Conservation (phyloP, 768 basidiomycete species). For the Rhodotorula graminis region DNA sequence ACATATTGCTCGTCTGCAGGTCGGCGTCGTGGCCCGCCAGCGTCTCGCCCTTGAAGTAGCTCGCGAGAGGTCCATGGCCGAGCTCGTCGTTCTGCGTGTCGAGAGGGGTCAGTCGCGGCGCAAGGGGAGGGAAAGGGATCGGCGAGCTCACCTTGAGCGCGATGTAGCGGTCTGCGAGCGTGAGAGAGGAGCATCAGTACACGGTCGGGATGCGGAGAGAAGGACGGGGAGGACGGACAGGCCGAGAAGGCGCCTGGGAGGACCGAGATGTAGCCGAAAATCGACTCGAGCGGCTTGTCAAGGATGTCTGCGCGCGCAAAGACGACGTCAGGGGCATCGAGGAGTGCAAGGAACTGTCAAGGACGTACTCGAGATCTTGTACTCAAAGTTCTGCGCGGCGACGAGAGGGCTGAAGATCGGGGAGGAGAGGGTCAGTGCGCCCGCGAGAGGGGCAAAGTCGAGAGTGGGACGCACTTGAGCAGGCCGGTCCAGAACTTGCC, state of each 20-base stretch:
- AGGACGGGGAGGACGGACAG: slow-evolving; percentile 58
- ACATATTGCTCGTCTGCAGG: slow-evolving; percentile 48
- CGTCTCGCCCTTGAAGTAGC: slow-evolving; percentile 87
- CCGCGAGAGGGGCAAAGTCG: background rate
- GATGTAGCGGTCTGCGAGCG: slow-evolving; percentile 57
- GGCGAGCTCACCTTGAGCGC: slow-evolving; percentile 54
- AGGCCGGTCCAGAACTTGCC: slow-evolving; percentile 72
- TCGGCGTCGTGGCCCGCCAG: slow-evolving; percentile 54
- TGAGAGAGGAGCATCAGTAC: background rate
- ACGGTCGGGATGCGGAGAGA: too few relatives aligned
- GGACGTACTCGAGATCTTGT: slow-evolving; percentile 64
- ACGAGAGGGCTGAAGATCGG: background rate
- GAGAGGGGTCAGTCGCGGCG: background rate
- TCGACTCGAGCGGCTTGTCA: slow-evolving; percentile 79
- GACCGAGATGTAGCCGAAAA: slow-evolving; percentile 56
- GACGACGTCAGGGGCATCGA: background rate
- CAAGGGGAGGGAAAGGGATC: background rate
- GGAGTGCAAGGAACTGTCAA: background rate
- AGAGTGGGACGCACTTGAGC: background rate
- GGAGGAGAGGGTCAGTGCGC: background rate
- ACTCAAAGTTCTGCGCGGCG: slow-evolving; percentile 96
- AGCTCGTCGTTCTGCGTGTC: slow-evolving; percentile 70
- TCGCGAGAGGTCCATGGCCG: slow-evolving; percentile 82
- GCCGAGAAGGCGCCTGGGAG: slow-evolving; percentile 91
- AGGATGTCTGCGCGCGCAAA: slow-evolving; percentile 62